These are phyloP conservation scores for Fusarium beomiforme DNA, from an alignment of 2,329 filamentous ascomycete species.

Conservation along the genomic window DNA sequence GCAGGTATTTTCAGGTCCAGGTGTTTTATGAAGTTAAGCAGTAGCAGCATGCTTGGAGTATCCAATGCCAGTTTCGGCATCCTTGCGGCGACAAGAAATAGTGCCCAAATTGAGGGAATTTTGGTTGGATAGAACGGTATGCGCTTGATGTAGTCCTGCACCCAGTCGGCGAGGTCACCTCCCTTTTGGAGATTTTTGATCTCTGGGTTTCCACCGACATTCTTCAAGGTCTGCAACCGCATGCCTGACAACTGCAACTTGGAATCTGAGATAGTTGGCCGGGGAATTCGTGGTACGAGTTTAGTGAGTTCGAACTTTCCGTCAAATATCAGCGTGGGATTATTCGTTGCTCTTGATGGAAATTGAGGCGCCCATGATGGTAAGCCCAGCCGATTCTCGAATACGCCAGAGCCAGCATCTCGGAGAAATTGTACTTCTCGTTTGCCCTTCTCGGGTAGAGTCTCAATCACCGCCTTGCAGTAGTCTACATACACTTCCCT, in stretches of 20 bases:
- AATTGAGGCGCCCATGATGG: background rate
- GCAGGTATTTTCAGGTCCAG: background rate
- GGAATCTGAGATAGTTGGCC: background rate
- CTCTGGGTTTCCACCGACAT: background rate
- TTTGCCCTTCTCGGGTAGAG: background rate
- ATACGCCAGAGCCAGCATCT: background rate
- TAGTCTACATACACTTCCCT: background rate
- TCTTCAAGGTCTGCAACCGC: background rate
- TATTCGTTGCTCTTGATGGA: background rate
- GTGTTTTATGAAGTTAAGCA: background rate
- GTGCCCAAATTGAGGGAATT: background rate
- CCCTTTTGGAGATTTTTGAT: background rate
- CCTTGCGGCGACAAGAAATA: background rate
- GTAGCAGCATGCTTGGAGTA: background rate
- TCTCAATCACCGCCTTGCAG: background rate
- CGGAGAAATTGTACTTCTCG: background rate
- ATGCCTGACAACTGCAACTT: background rate
- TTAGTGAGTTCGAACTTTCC: background rate
- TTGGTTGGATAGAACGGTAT: background rate
- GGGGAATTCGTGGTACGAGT: rapidly evolving
- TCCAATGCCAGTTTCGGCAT: background rate
- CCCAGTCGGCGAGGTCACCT: background rate
- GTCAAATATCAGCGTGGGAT: background rate
- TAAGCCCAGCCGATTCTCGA: background rate
- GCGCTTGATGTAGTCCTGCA: background rate